Base-by-base conservation (phyloP, 129 eudicot genomes). In the Saposhnikovia divaricata region DNA sequence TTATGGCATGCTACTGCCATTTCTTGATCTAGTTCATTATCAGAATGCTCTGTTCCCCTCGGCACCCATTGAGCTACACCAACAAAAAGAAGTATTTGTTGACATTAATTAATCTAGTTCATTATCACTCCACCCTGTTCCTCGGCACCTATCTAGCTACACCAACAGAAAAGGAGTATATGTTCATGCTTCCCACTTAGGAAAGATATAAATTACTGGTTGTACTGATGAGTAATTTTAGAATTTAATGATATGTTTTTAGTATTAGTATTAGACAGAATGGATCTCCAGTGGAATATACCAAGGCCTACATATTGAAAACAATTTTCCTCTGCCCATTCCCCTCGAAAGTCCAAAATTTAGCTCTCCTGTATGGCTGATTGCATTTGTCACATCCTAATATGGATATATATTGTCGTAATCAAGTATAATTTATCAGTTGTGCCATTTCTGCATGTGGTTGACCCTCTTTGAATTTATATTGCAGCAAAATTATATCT, bases 401-500 rank as follows among this genome's bases (percentile, higher is more conserved):
- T 44, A 44, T n/a, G 53, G 6, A 45, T 75, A 34, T 75, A 12
- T 45, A 75, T 46, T 46, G n/a, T 15, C 34, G 1, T 46, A 2
- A 13, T 45, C 2, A 25, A 45, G 11, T 46, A 2, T 74, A 4
- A 46, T 11, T 9, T 19, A 2, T 27, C 42, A 46, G 46, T 44
- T n/a, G 25, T 21, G 37, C 42, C 4, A 74, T n/a, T 10, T 25
- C 12, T 74, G 7, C 57, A 9, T 38, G 11, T 37, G 15, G 38
- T 43, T 73, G 19, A 43, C 37, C 53, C 39, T 59, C 70, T 77
- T 50, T 61, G 28, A 48, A 39, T 84, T 4, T n/a, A 43, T 70
- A 19, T 38, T 87, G 90, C 89, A 93, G 98, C 98, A 43, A 91
- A 89, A 74, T 80, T 93, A 38, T 87, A 91, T 82, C 95, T 93